Percentiles rank a stretch among this genome's conserved stretches.
Conservation (phyloP, 2,329 filamentous ascomycete species). For the Blastomyces parvus region DNA sequence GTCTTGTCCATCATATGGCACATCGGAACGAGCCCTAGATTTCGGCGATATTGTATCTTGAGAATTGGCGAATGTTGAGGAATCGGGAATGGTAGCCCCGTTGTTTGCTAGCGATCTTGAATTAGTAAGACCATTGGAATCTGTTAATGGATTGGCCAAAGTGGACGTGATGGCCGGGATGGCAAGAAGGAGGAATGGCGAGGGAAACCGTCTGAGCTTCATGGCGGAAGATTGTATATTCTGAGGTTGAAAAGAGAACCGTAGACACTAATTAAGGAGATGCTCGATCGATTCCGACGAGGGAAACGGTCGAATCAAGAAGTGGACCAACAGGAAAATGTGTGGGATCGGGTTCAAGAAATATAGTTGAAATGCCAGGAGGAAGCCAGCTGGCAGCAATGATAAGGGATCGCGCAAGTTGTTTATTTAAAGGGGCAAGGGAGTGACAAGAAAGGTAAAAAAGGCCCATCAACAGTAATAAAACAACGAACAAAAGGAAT, state of each 20-base stretch:
- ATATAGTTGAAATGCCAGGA: too few relatives aligned
- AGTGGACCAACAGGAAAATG: neutral
- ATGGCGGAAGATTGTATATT: slow-evolving; percentile 8
- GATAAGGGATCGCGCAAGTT: too few relatives aligned
- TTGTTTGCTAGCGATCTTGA: neutral
- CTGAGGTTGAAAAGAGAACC: neutral
- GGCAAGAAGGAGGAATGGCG: slow-evolving; percentile 14
- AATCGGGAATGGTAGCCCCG: neutral
- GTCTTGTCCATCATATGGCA: slow-evolving; percentile 84
- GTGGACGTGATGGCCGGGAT: slow-evolving; percentile 12
- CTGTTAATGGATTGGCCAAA: slow-evolving; percentile 10
- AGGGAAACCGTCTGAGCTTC: slow-evolving; percentile 13
- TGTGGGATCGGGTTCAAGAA: too few relatives aligned
- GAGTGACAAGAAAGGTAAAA: neutral
- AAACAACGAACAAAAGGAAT: neutral
- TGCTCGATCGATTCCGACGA: neutral
- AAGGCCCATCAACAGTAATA: neutral
- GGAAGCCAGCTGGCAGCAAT: slow-evolving; percentile 3
- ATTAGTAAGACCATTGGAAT: neutral
- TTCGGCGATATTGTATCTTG: slow-evolving; percentile 1
- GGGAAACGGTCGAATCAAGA: neutral
- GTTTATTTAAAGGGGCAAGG: neutral
- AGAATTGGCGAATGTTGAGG: neutral
- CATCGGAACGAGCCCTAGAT: slow-evolving; percentile 41
- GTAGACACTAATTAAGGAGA: neutral